Conservation (phyloP, 352 stramenopile species). For the Phytophthora pistaciae region DNA sequence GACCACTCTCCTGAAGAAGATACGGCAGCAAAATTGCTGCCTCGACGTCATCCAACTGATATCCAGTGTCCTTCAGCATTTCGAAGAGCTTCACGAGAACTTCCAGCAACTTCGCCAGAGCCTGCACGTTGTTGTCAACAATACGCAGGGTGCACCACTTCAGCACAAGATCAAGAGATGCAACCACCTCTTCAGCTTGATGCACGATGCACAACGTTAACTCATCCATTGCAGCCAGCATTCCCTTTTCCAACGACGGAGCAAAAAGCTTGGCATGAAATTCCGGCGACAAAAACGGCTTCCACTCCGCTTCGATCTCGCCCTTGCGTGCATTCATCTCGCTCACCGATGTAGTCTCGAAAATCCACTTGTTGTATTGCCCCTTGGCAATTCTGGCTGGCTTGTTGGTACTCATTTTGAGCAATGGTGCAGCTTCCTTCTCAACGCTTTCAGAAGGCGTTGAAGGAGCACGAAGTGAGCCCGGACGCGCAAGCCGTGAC, state of each 20-base stretch:
- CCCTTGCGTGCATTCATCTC: conserved; percentile 77
- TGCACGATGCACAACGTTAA: conserved; percentile 70
- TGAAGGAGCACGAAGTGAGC: conserved; percentile 39
- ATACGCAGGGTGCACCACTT: conserved; percentile 90
- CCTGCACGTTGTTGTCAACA: conserved; percentile 91
- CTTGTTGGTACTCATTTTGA: conserved; percentile 81
- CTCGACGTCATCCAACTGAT: conserved; percentile 86
- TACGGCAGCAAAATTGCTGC: conserved; percentile 84
- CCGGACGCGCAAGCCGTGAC: conserved; percentile 42
- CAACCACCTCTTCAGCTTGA: conserved; percentile 74
- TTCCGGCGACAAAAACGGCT: conserved; percentile 68
- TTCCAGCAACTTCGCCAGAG: conserved; percentile 83
- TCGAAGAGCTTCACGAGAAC: conserved; percentile 86
- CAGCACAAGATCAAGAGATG: conserved; percentile 78
- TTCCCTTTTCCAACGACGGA: conserved; percentile 81
- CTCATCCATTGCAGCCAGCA: conserved; percentile 83
- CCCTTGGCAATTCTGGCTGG: conserved; percentile 62
- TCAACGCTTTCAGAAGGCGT: conserved; percentile 49
- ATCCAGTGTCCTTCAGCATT: conserved; percentile 70
- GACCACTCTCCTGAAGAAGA: conserved; percentile 85
- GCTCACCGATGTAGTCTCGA: conserved; percentile 71
- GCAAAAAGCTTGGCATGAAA: conserved; percentile 87
- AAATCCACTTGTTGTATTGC: conserved; percentile 88
- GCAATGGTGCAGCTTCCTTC: conserved; percentile 48
- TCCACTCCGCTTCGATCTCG: conserved; percentile 85